A percentile compares a stretch with the other conserved stretches of the same genome.
phyloP scores from a whole-genome alignment of 345 rosid genomes.

The Bruguiera gymnorhiza region DNA sequence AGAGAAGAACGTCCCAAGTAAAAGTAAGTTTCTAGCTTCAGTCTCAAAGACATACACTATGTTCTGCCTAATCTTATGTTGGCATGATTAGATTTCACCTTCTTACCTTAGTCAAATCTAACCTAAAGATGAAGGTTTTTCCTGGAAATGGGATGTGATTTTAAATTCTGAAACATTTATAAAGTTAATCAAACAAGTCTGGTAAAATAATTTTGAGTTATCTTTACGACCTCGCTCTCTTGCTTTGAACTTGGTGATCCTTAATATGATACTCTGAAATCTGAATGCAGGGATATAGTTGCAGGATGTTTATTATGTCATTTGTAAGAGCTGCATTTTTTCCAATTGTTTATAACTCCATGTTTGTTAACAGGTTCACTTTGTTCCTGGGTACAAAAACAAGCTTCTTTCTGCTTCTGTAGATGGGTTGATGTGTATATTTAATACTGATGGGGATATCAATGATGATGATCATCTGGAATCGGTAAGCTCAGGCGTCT shows the following conservation, averaged over 20 bases:
- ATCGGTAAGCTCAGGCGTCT: conserved; percentile 52
- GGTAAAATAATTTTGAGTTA: no score
- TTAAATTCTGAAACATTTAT: no score
- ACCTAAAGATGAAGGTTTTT: no score
- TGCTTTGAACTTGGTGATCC: not conserved
- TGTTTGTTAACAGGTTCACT: conserved; percentile 53
- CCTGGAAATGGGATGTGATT: no score
- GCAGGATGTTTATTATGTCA: not conserved
- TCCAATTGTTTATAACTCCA: not conserved
- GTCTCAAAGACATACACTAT: no score
- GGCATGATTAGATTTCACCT: no score
- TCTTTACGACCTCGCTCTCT: not conserved
- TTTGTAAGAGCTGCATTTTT: not conserved
- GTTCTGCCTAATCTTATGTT: no score
- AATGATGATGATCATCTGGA: conserved; percentile 89
- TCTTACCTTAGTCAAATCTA: no score
- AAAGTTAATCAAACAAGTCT: no score
- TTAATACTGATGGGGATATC: conserved; percentile 71
- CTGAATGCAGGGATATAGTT: not conserved
- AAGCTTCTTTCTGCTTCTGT: conserved; percentile 85
- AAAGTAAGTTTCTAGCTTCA: no score
- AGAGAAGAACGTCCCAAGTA: no score
- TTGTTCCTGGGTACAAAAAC: conserved; percentile 59
- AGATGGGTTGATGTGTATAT: conserved; percentile 86
- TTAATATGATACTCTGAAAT: not conserved